Evolutionary conservation across 495 filamentous ascomycete species (phyloP).

Genomic region (Daldinia vernicosa): DNA sequence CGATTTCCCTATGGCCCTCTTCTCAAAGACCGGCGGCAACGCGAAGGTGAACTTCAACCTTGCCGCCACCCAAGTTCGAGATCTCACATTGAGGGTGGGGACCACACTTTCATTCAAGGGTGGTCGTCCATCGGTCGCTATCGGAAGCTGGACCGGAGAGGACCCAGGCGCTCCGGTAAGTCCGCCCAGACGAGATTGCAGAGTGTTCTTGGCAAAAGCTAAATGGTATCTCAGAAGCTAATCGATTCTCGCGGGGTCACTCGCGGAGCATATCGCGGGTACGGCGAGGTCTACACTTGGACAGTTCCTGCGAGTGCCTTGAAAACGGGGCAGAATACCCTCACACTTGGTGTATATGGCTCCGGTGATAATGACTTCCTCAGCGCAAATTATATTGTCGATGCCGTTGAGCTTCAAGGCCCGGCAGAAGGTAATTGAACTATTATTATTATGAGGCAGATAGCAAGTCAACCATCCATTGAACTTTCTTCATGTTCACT

Average conservation of each 20-base stretch:
- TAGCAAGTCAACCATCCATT: not conserved
- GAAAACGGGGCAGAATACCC: constrained; percentile 63
- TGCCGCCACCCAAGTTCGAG: constrained; percentile 47
- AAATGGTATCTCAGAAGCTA: constrained; percentile 36
- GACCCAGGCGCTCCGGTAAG: constrained; percentile 64
- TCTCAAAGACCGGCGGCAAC: constrained; percentile 63
- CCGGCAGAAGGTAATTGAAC: constrained; percentile 16
- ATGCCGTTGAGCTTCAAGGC: constrained; percentile 59
- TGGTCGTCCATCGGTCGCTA: constrained; percentile 52
- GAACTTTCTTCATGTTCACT: too few species aligned
- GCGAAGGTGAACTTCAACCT: constrained; percentile 65
- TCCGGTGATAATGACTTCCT: constrained; percentile 60
- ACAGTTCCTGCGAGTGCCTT: constrained; percentile 60
- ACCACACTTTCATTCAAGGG: constrained; percentile 69
- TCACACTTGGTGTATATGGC: constrained; percentile 63
- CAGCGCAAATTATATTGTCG: constrained; percentile 65
- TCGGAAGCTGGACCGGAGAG: constrained; percentile 57
- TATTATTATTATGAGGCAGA: not conserved
- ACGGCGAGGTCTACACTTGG: constrained; percentile 65
- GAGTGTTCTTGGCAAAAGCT: not conserved
- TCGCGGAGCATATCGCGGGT: constrained; percentile 66
- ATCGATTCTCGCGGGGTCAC: constrained; percentile 69
- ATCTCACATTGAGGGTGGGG: constrained; percentile 60
- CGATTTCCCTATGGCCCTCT: constrained; percentile 68
- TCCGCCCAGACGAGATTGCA: not conserved